These are phyloP conservation scores for Seminavis robusta DNA, from an alignment of 108 stramenopile genomes.

Conservation along the genomic window DNA sequence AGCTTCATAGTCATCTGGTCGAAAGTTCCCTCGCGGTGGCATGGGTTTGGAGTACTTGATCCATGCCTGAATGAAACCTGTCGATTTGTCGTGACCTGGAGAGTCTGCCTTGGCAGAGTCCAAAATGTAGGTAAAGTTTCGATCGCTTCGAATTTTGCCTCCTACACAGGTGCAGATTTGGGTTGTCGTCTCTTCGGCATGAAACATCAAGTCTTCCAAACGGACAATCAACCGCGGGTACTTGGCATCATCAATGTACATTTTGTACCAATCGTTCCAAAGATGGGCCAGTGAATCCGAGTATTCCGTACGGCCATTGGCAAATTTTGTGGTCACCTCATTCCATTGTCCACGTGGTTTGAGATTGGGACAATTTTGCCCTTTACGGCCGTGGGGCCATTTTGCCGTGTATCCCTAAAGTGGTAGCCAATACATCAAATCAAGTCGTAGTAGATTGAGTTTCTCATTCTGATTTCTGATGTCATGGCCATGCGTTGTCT, in stretches of 20 bases:
- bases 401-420: constrained; percentile 71
- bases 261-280: constrained; percentile 82
- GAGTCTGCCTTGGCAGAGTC: constrained; percentile 74
- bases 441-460: no score
- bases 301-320: constrained; percentile 33
- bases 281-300: constrained; percentile 56
- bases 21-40: constrained; percentile 40
- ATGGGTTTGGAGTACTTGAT: constrained; percentile 63
- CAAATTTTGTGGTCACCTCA: constrained; percentile 58
- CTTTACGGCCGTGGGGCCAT: constrained; percentile 39
- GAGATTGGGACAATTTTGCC: constrained; percentile 64
- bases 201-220: constrained; percentile 64
- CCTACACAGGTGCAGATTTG: constrained; percentile 77
- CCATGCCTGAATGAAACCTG: constrained; percentile 67
- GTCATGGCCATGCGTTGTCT: no score
- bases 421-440: no score
- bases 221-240: constrained; percentile 61
- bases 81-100: constrained; percentile 63
- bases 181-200: constrained; percentile 41
- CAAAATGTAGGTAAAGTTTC: constrained; percentile 47
- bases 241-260: constrained; percentile 37
- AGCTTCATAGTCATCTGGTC: constrained; percentile 44
- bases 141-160: constrained; percentile 54
- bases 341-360: constrained; percentile 35
- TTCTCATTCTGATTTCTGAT: no score